Conservation (phyloP, 2,329 filamentous ascomycete genomes). For the Alternaria solani region DNA sequence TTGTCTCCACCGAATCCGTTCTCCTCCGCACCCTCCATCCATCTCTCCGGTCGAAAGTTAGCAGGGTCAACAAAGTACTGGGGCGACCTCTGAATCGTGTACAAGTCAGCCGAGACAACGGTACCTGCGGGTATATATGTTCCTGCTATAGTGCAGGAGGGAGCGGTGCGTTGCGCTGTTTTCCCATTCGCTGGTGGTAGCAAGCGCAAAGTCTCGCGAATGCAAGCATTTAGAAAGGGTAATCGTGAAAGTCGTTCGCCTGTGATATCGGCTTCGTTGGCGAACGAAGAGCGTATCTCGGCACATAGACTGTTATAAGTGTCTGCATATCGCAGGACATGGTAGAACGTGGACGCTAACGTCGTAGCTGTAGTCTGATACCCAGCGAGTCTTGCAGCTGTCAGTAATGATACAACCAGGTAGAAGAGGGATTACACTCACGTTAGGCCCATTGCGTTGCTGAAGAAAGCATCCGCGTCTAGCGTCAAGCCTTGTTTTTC, state of each 20-base stretch:
- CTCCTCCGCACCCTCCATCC: constrained; percentile 3
- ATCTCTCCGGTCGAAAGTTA: constrained; percentile 3
- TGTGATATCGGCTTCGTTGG: constrained; percentile 3
- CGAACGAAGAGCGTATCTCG: constrained; percentile 2
- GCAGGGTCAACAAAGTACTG: constrained; percentile 1
- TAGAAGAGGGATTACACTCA: not conserved
- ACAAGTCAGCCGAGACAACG: constrained; percentile 2
- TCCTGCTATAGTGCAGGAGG: constrained; percentile 3
- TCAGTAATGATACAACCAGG: not conserved
- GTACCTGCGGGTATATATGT: constrained; percentile 5
- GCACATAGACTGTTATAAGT: not conserved
- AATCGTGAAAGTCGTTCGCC: constrained; percentile 3
- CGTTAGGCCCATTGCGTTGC: constrained; percentile 5
- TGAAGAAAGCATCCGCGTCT: constrained; percentile 4
- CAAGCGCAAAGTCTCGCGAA: constrained; percentile 8
- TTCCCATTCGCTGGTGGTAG: constrained; percentile 4
- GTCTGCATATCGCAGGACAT: constrained; percentile 3
- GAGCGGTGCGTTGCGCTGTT: constrained; percentile 3
- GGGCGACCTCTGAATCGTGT: constrained; percentile 1
- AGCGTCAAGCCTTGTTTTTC: constrained; percentile 7
- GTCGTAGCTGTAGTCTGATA: constrained; percentile 8
- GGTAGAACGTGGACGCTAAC: constrained; percentile 5
- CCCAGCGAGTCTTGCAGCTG: constrained; percentile 1
- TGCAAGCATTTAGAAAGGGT: constrained; percentile 4
- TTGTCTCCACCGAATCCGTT: constrained; percentile 4